Evolutionary conservation across 208 protist species (phyloP), one percentile per base, ranked within the genome.

Genomic region (Trypanosoma melophagium): DNA sequence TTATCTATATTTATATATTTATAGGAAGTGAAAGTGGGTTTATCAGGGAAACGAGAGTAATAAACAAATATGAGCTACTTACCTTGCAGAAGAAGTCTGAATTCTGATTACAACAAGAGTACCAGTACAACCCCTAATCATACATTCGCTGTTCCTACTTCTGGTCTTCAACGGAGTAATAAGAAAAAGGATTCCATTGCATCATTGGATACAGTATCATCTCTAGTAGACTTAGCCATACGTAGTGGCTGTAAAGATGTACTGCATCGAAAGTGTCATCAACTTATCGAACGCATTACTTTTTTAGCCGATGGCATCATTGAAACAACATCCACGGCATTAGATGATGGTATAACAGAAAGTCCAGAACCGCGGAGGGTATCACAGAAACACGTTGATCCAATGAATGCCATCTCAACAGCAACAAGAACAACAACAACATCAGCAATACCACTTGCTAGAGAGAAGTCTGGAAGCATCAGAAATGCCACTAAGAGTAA

Each of bases 271-370:
- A 41, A 63, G 3, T 28, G n/a, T 44, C 40, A 45, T 24, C 9
- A 63, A 55, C 44, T 71, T 17, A 22, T 63, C 22, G 1, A 55
- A 7, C 66, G 38, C 14, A 40, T 71, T 17, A 17, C 44, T n/a
- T 16, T 14, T 10, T 47, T 71, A 12, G 16, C 66, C 17, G 31
- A 41, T 24, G 9, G 4, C 24, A 71, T 71, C 21, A 63, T 71
- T 57, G 56, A 61, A 0, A 49, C 45, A 38, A 63, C 56, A 21
- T 19, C 17, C 13, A 28, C 16, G 14, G 66, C 49, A 9, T 16
- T 71, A 17, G 61, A 58, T 10, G 9, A 12, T 44, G 21, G 1
- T 40, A 21, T 40, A 31, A 40, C 44, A 44, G 14, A 16, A 58
- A 9, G 12, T 41, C 53, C 8, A 7, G 8, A 28, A 1, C 28